Conservation (phyloP, 2,329 filamentous ascomycete genomes). For the Cladosporium sp. region DNA sequence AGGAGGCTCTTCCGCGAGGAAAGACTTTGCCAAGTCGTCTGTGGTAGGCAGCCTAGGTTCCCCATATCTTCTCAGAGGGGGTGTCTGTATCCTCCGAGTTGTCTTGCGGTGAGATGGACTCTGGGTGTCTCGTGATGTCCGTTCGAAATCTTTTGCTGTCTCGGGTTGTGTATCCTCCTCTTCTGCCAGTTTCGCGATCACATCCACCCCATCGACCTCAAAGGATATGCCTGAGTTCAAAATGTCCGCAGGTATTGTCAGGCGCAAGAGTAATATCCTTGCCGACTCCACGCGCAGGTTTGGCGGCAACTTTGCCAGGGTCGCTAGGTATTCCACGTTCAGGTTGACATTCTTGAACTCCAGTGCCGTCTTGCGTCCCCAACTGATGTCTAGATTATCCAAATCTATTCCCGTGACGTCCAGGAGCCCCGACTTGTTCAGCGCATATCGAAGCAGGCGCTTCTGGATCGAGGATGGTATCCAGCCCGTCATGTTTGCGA, state of each 20-base stretch:
- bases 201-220: slow-evolving; percentile 77
- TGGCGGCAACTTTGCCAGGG: slow-evolving; percentile 62
- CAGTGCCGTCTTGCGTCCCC: slow-evolving; percentile 78
- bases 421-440: slow-evolving; percentile 80
- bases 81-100: slow-evolving; percentile 36
- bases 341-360: slow-evolving; percentile 86
- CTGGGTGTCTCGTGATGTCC: slow-evolving; percentile 32
- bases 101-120: slow-evolving; percentile 38
- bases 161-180: slow-evolving; percentile 20
- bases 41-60: slow-evolving; percentile 61
- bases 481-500: slow-evolving; percentile 51
- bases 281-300: slow-evolving; percentile 72
- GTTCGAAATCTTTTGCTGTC: neutral
- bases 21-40: slow-evolving; percentile 73
- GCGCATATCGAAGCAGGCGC: slow-evolving; percentile 80
- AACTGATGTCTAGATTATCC: slow-evolving; percentile 79
- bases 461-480: slow-evolving; percentile 81
- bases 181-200: slow-evolving; percentile 48
- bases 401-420: slow-evolving; percentile 85
- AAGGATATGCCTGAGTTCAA: slow-evolving; percentile 80
- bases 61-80: slow-evolving; percentile 29
- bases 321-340: slow-evolving; percentile 58
- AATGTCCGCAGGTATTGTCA: slow-evolving; percentile 85
- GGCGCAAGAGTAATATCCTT: slow-evolving; percentile 70
- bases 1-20: slow-evolving; percentile 69